Evolutionary conservation across 495 filamentous ascomycete species (phyloP).

Genomic region (Xylaria longipes): DNA sequence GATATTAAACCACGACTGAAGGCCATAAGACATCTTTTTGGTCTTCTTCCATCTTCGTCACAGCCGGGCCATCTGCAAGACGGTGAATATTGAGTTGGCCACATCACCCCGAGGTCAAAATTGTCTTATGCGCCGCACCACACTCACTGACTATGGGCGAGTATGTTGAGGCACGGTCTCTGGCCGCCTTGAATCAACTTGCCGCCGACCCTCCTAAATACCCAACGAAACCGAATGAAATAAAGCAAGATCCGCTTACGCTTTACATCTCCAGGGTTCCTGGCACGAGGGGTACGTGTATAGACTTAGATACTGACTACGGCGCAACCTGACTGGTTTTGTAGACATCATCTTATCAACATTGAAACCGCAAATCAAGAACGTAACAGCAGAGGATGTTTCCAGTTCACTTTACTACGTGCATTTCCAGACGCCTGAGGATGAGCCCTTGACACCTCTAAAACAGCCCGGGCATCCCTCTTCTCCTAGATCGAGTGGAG

Average conservation of each 20-base stretch:
- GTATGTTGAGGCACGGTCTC: constrained; percentile 78
- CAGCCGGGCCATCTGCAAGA: neutral
- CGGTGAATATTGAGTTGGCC: neutral
- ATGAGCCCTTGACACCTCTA: constrained; percentile 56
- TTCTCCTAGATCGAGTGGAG: constrained; percentile 56
- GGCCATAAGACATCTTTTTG: neutral
- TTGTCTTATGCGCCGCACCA: neutral
- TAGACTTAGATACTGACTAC: constrained; percentile 22
- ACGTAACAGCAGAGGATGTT: constrained; percentile 86
- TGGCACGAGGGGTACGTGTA: constrained; percentile 75
- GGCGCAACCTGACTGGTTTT: constrained; percentile 27
- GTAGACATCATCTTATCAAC: constrained; percentile 94
- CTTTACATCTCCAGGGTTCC: constrained; percentile 94
- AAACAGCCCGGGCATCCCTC: constrained; percentile 45
- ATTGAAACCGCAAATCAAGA: constrained; percentile 82
- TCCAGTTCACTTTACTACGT: constrained; percentile 89
- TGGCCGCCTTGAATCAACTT: constrained; percentile 78
- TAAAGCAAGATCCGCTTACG: constrained; percentile 68
- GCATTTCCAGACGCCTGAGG: constrained; percentile 73
- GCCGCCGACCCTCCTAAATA: constrained; percentile 88
- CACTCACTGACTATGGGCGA: constrained; percentile 40
- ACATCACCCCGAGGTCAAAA: neutral
- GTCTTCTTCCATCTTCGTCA: neutral
- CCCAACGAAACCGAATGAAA: constrained; percentile 73
- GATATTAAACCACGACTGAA: neutral